Evolutionary conservation across 1,284 basidiomycete genomes (phyloP).

Genomic region (Moniliophthora roreri): DNA sequence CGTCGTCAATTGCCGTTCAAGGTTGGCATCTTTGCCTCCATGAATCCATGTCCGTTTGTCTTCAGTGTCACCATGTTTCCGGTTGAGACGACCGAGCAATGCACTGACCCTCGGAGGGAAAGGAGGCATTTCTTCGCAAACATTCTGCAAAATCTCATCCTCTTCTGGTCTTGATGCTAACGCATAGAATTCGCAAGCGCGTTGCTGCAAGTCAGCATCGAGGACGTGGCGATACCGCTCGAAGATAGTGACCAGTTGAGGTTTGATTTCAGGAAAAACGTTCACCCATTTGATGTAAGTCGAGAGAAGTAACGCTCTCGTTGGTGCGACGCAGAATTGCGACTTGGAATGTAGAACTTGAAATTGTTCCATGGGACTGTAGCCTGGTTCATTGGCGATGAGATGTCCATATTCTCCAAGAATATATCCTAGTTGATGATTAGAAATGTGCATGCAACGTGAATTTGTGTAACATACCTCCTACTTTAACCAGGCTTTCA

Average conservation of each 20-base stretch:
- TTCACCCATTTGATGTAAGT: slow-evolving; percentile 99
- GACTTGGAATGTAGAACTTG: slow-evolving; percentile 93
- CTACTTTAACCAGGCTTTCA: slow-evolving; percentile 97
- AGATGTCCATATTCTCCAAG: slow-evolving; percentile 97
- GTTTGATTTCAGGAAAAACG: slow-evolving; percentile 97
- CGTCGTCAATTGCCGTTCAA: slow-evolving; percentile 63
- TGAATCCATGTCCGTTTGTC: slow-evolving; percentile 97
- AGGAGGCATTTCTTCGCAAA: slow-evolving; percentile 99
- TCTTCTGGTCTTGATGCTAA: slow-evolving; percentile 81
- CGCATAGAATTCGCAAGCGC: slow-evolving; percentile 95
- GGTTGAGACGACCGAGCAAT: slow-evolving; percentile 82
- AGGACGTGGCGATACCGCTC: slow-evolving; percentile 97
- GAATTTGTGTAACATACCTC: slow-evolving; percentile 52
- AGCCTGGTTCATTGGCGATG: slow-evolving; percentile 92
- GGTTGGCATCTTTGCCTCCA: slow-evolving; percentile 89
- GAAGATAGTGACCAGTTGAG: slow-evolving; percentile 91
- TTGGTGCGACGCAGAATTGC: slow-evolving; percentile 91
- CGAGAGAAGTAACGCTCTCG: slow-evolving; percentile 89
- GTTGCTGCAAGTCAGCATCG: slow-evolving; percentile 97
- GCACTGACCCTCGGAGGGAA: slow-evolving; percentile 95
- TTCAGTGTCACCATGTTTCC: slow-evolving; percentile 86
- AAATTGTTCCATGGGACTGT: slow-evolving; percentile 95
- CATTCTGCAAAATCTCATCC: slow-evolving; percentile 89
- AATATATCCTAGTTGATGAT: slow-evolving; percentile 72
- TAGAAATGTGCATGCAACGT: slow-evolving; percentile 11